A percentile compares a stretch with the other conserved stretches of the same genome.
phyloP scores from a whole-genome alignment of 2,329 filamentous ascomycete genomes.

The Xylaria arbuscula region DNA sequence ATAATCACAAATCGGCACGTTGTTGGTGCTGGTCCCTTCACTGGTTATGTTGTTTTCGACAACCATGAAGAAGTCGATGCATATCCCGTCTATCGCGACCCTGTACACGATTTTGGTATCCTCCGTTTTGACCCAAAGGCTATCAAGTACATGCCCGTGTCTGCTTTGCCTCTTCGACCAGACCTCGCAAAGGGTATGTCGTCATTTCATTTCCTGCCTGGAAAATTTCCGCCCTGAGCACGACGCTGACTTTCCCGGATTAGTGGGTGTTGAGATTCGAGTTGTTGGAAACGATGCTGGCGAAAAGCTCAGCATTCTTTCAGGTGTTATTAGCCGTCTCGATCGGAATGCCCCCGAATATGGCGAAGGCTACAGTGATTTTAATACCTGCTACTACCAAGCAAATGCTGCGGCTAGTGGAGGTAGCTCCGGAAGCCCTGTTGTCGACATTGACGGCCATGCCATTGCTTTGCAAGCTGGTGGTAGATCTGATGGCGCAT shows the following conservation, averaged over 20 bases:
- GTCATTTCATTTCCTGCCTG: not conserved
- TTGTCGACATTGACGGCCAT: conserved; percentile 93
- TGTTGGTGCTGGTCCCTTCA: conserved; percentile 94
- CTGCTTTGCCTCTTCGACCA: conserved; percentile 81
- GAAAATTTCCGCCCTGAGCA: not conserved
- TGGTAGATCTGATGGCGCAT: conserved; percentile 91
- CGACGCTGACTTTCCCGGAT: conserved; percentile 26
- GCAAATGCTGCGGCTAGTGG: conserved; percentile 96
- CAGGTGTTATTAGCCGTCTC: conserved; percentile 94
- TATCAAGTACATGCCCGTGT: conserved; percentile 96
- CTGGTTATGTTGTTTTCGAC: conserved; percentile 98
- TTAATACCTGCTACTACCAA: conserved; percentile 96
- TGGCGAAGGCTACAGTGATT: conserved; percentile 97
- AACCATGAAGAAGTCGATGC: conserved; percentile 98
- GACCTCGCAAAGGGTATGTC: conserved; percentile 77
- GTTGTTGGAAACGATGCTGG: conserved; percentile 99
- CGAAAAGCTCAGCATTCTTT: conserved; percentile 97
- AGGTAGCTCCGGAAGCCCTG: conserved; percentile 97
- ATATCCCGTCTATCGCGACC: conserved; percentile 95
- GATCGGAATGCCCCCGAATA: conserved; percentile 98
- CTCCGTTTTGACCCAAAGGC: conserved; percentile 94
- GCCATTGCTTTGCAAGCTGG: conserved; percentile 95
- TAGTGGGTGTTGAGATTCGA: conserved; percentile 90
- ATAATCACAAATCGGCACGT: conserved; percentile 93
- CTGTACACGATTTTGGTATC: conserved; percentile 98